These are phyloP conservation scores for Solanum sitiens DNA, from an alignment of 257 asterid genomes.

Conservation along the genomic window DNA sequence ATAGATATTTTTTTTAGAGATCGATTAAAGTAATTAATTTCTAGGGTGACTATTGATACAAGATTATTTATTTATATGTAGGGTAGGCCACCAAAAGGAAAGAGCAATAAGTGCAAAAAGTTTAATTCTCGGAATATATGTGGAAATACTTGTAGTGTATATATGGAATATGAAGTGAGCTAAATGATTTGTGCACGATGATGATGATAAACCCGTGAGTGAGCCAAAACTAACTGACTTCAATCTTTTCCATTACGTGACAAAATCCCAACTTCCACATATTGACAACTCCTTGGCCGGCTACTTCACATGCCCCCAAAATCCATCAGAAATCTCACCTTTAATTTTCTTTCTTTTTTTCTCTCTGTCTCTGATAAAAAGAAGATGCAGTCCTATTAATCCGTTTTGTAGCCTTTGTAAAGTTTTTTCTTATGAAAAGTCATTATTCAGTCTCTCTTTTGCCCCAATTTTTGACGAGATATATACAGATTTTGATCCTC, in stretches of 20 bases:
- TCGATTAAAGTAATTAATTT: neutral
- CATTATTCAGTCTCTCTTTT: constrained; percentile 14
- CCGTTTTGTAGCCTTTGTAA: constrained; percentile 23
- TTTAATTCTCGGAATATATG: constrained; percentile 1
- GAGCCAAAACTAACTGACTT: constrained; percentile 40
- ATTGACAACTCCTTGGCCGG: constrained; percentile 62
- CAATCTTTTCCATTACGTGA: constrained; percentile 28
- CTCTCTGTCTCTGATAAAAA: neutral
- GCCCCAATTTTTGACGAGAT: constrained; percentile 8
- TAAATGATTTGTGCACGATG: constrained; percentile 59
- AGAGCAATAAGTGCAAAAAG: neutral
- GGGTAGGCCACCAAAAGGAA: neutral
- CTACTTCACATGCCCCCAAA: constrained; percentile 56
- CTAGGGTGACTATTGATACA: neutral
- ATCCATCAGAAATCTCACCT: constrained; percentile 3
- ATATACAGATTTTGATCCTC: constrained; percentile 7
- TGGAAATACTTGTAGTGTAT: neutral
- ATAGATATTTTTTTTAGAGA: too few relatives aligned
- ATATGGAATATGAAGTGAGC: neutral
- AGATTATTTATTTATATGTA: neutral
- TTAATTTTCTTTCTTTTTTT: constrained; percentile 1
- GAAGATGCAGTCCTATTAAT: neutral
- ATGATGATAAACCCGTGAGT: constrained; percentile 37
- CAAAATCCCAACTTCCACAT: constrained; percentile 53
- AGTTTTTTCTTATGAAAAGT: constrained; percentile 2